A percentile compares a stretch with the other conserved stretches of the same genome.
These are phyloP conservation scores for Cryptococcus hybrid DNA, from an alignment of 1,284 basidiomycete genomes.

Conservation along the genomic window DNA sequence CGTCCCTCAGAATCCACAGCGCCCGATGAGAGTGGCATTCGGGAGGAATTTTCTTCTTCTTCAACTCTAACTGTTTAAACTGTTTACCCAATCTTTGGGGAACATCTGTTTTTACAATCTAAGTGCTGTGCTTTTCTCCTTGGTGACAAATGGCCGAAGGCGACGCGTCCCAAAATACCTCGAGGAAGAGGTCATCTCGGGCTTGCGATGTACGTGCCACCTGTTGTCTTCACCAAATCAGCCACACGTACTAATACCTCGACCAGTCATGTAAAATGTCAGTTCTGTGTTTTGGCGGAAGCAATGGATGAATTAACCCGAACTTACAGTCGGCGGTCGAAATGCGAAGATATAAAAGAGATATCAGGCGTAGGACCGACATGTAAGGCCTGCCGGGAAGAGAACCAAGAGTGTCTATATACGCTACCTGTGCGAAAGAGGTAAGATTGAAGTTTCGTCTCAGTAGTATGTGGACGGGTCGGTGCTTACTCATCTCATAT, in stretches of 20 bases:
- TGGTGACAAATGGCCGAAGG: no score
- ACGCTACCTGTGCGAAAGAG: constrained; percentile 28
- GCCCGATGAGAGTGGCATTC: no score
- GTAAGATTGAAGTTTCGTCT: constrained; percentile 9
- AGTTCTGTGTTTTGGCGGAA: neutral
- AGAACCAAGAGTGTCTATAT: constrained; percentile 22
- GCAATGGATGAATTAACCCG: neutral
- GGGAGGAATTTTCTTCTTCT: no score
- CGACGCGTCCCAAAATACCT: neutral
- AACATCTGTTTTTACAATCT: no score
- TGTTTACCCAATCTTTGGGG: no score
- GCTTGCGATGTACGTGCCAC: constrained; percentile 26
- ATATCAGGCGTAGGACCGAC: constrained; percentile 7
- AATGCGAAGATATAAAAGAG: constrained; percentile 20
- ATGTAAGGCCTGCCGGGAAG: constrained; percentile 27
- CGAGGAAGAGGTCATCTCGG: constrained; percentile 17
- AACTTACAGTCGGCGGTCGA: constrained; percentile 23
- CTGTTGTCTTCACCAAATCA: neutral
- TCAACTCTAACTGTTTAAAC: no score
- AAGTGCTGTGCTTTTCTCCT: no score
- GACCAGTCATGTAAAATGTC: neutral
- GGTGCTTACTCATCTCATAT: neutral
- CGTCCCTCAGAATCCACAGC: no score
- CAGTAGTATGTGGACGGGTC: neutral
- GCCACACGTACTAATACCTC: neutral